Percentiles rank a stretch among this genome's conserved stretches.
phyloP scores from a whole-genome alignment of 2,329 filamentous ascomycete species.

The Claviceps cyperi region DNA sequence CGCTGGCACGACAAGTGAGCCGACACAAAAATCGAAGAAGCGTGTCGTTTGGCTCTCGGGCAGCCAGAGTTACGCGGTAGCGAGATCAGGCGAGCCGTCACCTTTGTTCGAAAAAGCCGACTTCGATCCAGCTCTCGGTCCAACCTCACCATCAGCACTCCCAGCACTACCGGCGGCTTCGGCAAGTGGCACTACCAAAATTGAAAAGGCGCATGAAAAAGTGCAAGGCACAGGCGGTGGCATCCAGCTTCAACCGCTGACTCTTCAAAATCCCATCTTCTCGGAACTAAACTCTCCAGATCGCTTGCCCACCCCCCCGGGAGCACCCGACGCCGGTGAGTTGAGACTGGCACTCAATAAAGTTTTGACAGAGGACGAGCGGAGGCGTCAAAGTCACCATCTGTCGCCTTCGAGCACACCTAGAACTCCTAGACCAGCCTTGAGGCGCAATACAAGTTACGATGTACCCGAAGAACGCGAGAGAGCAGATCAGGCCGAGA shows the following conservation, averaged over 20 bases:
- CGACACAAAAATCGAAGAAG: constrained; percentile 25
- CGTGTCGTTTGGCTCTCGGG: constrained; percentile 24
- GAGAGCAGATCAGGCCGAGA: constrained; percentile 25
- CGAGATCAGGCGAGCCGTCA: constrained; percentile 4
- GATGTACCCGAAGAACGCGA: constrained; percentile 25
- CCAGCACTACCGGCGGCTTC: not conserved
- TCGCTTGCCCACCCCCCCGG: constrained; percentile 15
- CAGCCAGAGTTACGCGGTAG: constrained; percentile 11
- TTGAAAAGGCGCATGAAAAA: not conserved
- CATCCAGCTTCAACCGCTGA: not conserved
- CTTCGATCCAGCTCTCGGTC: constrained; percentile 9
- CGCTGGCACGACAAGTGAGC: constrained; percentile 13
- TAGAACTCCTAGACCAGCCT: constrained; percentile 20
- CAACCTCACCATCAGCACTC: not conserved
- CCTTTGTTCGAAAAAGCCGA: constrained; percentile 3
- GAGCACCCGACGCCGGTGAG: constrained; percentile 24
- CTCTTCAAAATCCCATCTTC: not conserved
- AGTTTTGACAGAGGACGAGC: constrained; percentile 20
- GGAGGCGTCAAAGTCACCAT: constrained; percentile 7
- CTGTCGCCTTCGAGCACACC: constrained; percentile 4
- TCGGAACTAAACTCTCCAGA: constrained; percentile 7
- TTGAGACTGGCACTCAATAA: constrained; percentile 24
- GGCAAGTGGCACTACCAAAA: not conserved
- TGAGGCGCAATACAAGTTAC: constrained; percentile 30
- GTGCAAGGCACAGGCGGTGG: not conserved